Evolutionary conservation across 2,329 filamentous ascomycete genomes (phyloP), one percentile per base, ranked within the genome.

Genomic region (Exophiala sideris): DNA sequence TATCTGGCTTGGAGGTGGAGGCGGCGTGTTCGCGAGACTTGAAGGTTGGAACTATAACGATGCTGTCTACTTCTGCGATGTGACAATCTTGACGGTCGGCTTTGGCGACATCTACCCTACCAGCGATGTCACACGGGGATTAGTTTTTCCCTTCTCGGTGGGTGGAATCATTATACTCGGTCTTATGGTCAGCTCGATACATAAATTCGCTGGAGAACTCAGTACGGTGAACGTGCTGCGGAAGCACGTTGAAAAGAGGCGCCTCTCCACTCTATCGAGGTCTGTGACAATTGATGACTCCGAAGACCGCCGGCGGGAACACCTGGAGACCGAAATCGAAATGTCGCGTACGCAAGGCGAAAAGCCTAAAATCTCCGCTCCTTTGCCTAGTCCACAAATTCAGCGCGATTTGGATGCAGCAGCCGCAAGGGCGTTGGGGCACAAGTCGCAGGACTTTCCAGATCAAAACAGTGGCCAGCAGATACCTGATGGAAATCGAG

Each of bases 161-260:
- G 77, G 91, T 5, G 91, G 91, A 2, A 86, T 94, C 52, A 87
- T 95, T 56, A 91, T 88, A 62, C 78, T 95, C 1, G 90, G 88
- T 82, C 76, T 96, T 20, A 86, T 95, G 51, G 86, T 96, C 20
- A 85, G 84, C 16, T 90, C 87, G 36, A 89, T 95, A 58, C 82
- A 88, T 33, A 88, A 77, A 40, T 86, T 86, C 56, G 80, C 79
- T 1, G 64, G 71, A 8, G 80, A 86, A 55, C 71, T 87, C 29
- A 79, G 81, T 20, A 75, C 80, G 45, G 79, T 84, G 57, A 85
- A 87, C 36, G 76, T 88, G 20, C 70, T 88, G 46, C 76, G 77
- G 52, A 78, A 77, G 38, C 84, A 86, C 64, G 71, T 83, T 47
- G 74, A 82, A 42, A 75, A 76, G 12, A 75, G 75, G 51, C 77